A percentile compares a stretch with the other conserved stretches of the same genome.
Evolutionary conservation across 1,139 yeast genomes (phyloP).

Genomic region (Kazachstania sp.): DNA sequence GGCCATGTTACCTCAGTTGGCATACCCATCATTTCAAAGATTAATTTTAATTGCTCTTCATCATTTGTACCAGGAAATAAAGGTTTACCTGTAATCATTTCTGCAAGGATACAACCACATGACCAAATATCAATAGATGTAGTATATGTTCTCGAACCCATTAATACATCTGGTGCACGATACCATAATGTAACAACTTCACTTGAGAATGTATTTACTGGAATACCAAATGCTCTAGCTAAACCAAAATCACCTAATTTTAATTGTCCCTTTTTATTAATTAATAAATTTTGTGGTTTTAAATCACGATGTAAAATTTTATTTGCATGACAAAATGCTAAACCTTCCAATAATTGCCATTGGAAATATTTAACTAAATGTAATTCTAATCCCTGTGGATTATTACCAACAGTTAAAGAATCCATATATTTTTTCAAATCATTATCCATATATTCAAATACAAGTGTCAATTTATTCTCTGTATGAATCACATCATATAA

Average conservation of each 20-base stretch:
- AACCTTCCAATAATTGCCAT: slow-evolving; percentile 86
- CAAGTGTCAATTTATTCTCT: slow-evolving; percentile 87
- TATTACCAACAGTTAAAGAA: slow-evolving; percentile 32
- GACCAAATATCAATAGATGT: slow-evolving; percentile 99
- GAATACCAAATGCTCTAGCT: slow-evolving; percentile 96
- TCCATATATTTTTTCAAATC: slow-evolving; percentile 95
- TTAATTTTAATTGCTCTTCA: slow-evolving; percentile 84
- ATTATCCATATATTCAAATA: slow-evolving; percentile 88
- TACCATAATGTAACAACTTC: slow-evolving; percentile 98
- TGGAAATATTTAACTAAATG: slow-evolving; percentile 84
- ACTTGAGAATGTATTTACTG: slow-evolving; percentile 92
- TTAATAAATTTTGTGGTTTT: slow-evolving; percentile 88
- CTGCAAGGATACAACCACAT: slow-evolving; percentile 95
- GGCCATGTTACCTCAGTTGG: slow-evolving; percentile 98
- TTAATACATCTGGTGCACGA: slow-evolving; percentile 92
- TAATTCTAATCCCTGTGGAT: slow-evolving; percentile 38
- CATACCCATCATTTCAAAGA: slow-evolving; percentile 90
- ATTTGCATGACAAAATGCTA: slow-evolving; percentile 91
- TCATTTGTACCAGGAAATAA: slow-evolving; percentile 93
- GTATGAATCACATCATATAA: slow-evolving; percentile 94
- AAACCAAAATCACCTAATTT: slow-evolving; percentile 96
- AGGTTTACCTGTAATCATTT: slow-evolving; percentile 98
- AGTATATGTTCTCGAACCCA: slow-evolving; percentile 91
- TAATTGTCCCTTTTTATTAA: slow-evolving; percentile 79
- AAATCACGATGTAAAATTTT: slow-evolving; percentile 90